Percentiles rank a stretch among this genome's conserved stretches.
phyloP scores from a whole-genome alignment of 805 yeast species.

The Metschnikowia vanudenii region DNA sequence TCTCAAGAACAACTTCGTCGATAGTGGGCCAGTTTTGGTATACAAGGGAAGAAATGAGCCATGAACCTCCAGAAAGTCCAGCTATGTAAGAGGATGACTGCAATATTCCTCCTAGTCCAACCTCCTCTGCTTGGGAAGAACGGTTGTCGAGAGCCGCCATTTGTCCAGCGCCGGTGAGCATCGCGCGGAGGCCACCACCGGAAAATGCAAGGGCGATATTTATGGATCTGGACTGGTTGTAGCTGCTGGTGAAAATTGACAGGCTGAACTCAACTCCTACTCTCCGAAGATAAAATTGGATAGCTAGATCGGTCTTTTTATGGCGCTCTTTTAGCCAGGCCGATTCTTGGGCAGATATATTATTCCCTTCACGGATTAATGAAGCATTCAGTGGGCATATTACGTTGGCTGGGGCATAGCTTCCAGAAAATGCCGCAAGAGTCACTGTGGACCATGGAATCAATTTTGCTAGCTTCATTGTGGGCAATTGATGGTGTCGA shows the following conservation, averaged over 20 bases:
- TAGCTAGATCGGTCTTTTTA: conserved; percentile 15
- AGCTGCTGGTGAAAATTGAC: background rate
- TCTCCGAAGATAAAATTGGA: conserved; percentile 11
- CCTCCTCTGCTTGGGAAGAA: conserved; percentile 22
- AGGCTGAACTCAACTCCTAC: conserved; percentile 11
- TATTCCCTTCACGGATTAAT: conserved; percentile 47
- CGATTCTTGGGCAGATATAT: conserved; percentile 46
- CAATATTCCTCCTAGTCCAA: conserved; percentile 67
- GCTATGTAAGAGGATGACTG: conserved; percentile 69
- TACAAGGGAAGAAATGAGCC: conserved; percentile 71
- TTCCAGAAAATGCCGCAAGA: background rate
- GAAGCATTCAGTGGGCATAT: conserved; percentile 46
- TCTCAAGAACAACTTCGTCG: conserved; percentile 47
- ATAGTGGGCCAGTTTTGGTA: conserved; percentile 73
- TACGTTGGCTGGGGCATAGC: conserved; percentile 60
- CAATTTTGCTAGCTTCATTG: background rate
- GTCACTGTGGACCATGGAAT: background rate
- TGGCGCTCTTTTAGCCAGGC: conserved; percentile 47
- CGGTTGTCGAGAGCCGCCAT: conserved; percentile 21
- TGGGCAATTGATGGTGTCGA: background rate
- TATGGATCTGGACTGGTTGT: conserved; percentile 10
- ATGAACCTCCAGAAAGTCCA: conserved; percentile 83
- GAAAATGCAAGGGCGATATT: conserved; percentile 33
- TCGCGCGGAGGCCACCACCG: conserved; percentile 39
- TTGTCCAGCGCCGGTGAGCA: conserved; percentile 28